Percentiles rank a stretch among this genome's conserved stretches.
Evolutionary conservation across 768 basidiomycete genomes (phyloP).

Genomic region (Trametes cubensis): DNA sequence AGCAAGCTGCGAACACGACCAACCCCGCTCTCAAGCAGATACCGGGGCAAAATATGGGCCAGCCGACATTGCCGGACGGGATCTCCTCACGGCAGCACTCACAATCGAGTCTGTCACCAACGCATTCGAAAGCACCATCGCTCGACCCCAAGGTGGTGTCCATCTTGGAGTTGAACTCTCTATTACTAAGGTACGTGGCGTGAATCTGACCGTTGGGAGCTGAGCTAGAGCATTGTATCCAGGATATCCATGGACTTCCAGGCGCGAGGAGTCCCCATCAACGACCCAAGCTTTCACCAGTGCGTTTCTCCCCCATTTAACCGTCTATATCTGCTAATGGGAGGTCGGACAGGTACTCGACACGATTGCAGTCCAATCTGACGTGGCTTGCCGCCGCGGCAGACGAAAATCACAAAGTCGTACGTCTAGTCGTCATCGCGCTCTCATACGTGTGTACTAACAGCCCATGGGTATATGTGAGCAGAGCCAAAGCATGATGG

Average conservation of each 20-base stretch:
- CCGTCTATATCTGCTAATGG: not conserved
- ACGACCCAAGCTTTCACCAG: slow-evolving; percentile 60
- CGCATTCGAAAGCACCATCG: slow-evolving; percentile 18
- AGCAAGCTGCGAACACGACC: not conserved
- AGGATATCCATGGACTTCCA: slow-evolving; percentile 70
- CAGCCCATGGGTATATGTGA: not conserved
- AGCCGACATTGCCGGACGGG: slow-evolving; percentile 2
- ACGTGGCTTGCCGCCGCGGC: slow-evolving; percentile 71
- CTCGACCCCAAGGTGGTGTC: slow-evolving; percentile 55
- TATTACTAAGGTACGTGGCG: slow-evolving; percentile 64
- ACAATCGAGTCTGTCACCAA: slow-evolving; percentile 14
- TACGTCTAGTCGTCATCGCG: slow-evolving; percentile 30
- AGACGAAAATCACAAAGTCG: slow-evolving; percentile 54
- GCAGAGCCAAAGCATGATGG: slow-evolving; percentile 33
- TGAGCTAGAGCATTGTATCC: not conserved
- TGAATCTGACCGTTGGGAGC: not conserved
- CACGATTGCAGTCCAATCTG: slow-evolving; percentile 70
- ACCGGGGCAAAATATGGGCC: not conserved
- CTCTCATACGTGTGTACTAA: slow-evolving; percentile 15
- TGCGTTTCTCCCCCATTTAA: slow-evolving; percentile 39
- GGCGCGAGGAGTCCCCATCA: slow-evolving; percentile 46
- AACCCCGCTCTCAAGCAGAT: not conserved
- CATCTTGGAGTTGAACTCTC: slow-evolving; percentile 68
- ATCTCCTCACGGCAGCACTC: slow-evolving; percentile 10
- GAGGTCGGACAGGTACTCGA: slow-evolving; percentile 49